Evolutionary conservation across 305 asterid species (phyloP).

Genomic region (Fraxinus dipetala): DNA sequence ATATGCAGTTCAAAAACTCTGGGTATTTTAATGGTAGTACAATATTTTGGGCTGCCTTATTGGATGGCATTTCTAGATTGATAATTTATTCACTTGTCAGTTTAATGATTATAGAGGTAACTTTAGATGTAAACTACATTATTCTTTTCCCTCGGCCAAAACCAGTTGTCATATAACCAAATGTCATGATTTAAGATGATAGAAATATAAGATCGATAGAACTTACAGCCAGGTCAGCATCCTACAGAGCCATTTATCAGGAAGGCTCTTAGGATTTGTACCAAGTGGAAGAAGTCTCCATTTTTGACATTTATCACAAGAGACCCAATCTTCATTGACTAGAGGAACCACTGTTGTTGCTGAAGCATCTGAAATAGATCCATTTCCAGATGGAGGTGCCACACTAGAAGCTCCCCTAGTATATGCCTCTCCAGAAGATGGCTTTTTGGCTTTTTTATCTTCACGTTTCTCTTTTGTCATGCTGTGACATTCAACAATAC

Average conservation of each 20-base stretch:
- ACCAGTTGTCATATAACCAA: conserved; percentile 24
- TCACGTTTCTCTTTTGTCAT: conserved; percentile 44
- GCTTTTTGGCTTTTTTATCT: conserved; percentile 40
- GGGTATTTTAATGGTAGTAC: not conserved
- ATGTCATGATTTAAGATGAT: conserved; percentile 20
- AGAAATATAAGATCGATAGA: conserved; percentile 31
- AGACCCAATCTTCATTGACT: conserved; percentile 86
- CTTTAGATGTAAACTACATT: not conserved
- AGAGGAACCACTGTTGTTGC: conserved; percentile 50
- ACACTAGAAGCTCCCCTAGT: conserved; percentile 39
- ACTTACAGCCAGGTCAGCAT: conserved; percentile 99
- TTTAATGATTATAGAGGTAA: not conserved
- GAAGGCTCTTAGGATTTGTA: conserved; percentile 73
- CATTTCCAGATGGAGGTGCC: conserved; percentile 39
- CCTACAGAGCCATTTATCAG: conserved; percentile 87
- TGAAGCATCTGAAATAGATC: conserved; percentile 44
- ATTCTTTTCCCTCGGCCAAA: conserved; percentile 18
- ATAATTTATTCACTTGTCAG: not conserved
- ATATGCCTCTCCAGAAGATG: conserved; percentile 30
- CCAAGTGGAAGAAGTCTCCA: conserved; percentile 98
- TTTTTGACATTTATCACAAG: conserved; percentile 74
- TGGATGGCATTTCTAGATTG: not conserved
- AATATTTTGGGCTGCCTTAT: not conserved
- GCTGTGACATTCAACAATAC: conserved; percentile 38
- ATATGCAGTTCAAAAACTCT: not conserved